Base-by-base conservation (phyloP, 805 yeast genomes). In the Candida jianshihensis region DNA sequence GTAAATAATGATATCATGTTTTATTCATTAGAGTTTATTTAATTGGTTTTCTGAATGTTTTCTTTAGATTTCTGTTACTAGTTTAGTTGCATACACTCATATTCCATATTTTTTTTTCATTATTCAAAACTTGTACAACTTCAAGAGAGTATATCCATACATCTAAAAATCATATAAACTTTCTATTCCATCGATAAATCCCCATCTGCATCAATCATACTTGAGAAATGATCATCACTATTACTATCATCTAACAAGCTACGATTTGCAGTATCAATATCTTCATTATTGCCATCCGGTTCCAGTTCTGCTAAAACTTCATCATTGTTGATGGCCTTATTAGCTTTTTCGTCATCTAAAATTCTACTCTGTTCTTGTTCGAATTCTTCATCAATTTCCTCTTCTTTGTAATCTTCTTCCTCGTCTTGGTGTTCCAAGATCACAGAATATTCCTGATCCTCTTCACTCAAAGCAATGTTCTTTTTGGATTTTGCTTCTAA, bases 401-500 rank as follows among this genome's bases (percentile, higher is more conserved):
- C 43, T 7, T 38, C 30, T 3, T 29, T 35, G 6, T 37, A 47
- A 6, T 39, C 51, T 11, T 44, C 51, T 4, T 41, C 48, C 8
- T 42, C 45, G n/a, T 45, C 48, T n/a, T 34, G 42, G 14, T 42
- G 41, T 32, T 52, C 54, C 34, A 51, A 15, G 22, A 51, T 53
- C 12, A 49, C 50, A 15, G 56, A 47, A 30, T 41, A 49, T 34
- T 55, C 60, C 20, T 43, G 42, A 33, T 46, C 54, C 5, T 43
- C 45, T 1, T 44, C 48, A 20, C 45, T 45, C 4, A 46, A 42
- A 6, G 37, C 43, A 8, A 45, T 42, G 12, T 44, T 44, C 13
- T 36, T 34, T 3, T 29, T 47, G 21, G 37, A 41, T 26, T 45
- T 39, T 2, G 47, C 55, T 5, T 38, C 47, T 12, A 44, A 51